These are phyloP conservation scores for Penicillium angulare DNA, from an alignment of 495 filamentous ascomycete genomes.

Conservation along the genomic window DNA sequence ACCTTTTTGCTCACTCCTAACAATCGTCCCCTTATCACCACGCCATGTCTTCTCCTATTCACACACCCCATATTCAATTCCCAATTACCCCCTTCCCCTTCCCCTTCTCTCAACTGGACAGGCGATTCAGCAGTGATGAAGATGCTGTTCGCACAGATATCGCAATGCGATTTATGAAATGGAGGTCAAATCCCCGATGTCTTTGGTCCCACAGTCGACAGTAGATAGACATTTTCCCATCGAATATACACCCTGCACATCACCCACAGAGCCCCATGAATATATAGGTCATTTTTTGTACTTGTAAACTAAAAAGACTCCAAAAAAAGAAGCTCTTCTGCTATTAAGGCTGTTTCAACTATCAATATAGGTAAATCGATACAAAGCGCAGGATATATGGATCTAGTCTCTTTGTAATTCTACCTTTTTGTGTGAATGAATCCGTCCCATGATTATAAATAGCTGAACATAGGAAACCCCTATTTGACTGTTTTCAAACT, in stretches of 20 bases:
- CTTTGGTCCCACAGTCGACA: constrained; percentile 27
- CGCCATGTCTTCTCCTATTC: constrained; percentile 10
- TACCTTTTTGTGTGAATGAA: no score
- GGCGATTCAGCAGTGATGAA: constrained; percentile 31
- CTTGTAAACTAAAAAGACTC: not conserved
- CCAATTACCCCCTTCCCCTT: constrained; percentile 7
- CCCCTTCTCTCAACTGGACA: constrained; percentile 21
- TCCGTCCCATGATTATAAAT: no score
- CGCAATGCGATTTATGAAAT: constrained; percentile 29
- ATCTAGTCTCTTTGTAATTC: no score
- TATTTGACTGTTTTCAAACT: no score
- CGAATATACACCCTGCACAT: constrained; percentile 41
- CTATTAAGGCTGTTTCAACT: not conserved
- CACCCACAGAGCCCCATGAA: not conserved
- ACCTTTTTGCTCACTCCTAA: constrained; percentile 17
- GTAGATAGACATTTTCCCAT: constrained; percentile 44
- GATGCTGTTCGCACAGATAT: constrained; percentile 30
- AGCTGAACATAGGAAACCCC: no score
- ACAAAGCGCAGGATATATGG: no score
- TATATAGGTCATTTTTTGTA: not conserved
- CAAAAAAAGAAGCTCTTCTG: not conserved
- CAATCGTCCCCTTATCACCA: constrained; percentile 6
- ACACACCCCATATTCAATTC: constrained; percentile 4
- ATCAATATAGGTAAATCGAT: not conserved
- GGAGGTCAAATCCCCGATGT: constrained; percentile 23